Evolutionary conservation across 2,329 filamentous ascomycete species (phyloP), one percentile per base, ranked within the genome.

Genomic region (Periconia digitata): DNA sequence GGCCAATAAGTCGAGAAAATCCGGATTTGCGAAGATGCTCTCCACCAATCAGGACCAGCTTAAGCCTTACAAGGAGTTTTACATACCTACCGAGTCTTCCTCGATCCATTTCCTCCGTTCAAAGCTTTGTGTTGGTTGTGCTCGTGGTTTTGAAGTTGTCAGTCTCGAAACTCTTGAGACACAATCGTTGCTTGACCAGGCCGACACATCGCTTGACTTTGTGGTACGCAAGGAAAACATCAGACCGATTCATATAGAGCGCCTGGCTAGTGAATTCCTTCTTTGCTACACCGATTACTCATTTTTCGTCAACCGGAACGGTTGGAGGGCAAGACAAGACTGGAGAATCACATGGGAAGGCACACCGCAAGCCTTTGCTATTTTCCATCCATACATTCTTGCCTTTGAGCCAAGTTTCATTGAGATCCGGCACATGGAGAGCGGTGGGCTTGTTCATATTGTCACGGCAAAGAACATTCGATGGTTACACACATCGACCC

Each of bases 331-430:
- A 45, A 83, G 92, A 63, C 91, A 92, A 5, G 94, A 99, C 72
- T 99, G 94, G 94, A 86, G 88, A 63, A 96, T 99, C 66, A 88
- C 92, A 55, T 99, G 94, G 94, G 94, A 99, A 76, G 94, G 94
- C 47, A 89, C 85, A 38, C 94, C 94, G 35, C 87, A 90, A 63
- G 87, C 86, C 49, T 99, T 99, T 72, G 94, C 94, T 1, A 85
- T 97, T 46, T 96, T 91, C 58, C 95, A 95, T 65, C 94, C 94
- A 40, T 99, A 95, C 81, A 96, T 99, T 55, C 77, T 99, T 63
- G 94, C 92, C 0, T 99, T 99, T 70, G 94, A 99, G 74, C 85
- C 91, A 32, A 96, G 94, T 66, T 99, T 99, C 67, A 95, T 99
- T 60, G 94, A 99, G 75, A 88, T 99, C 62, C 83, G 94, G 57